phyloP scores from a whole-genome alignment of 2,329 filamentous ascomycete genomes.

The Ploettnerulaceae sp. region DNA sequence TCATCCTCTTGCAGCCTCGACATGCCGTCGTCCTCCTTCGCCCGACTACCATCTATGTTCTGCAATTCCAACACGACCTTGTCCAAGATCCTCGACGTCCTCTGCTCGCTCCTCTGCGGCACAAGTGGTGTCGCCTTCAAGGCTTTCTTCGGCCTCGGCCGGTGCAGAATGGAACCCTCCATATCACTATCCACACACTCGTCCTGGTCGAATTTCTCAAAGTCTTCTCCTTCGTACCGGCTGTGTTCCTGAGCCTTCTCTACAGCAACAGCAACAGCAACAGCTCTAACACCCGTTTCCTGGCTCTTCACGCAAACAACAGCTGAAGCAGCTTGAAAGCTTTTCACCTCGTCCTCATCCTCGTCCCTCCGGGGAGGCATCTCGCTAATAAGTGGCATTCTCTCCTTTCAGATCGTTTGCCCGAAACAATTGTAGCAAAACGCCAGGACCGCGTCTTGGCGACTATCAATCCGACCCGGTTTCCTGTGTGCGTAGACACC shows the following conservation, averaged over 20 bases:
- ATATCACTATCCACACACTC: constrained; percentile 28
- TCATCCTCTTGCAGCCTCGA: constrained; percentile 24
- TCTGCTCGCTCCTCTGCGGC: constrained; percentile 26
- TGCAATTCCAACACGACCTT: constrained; percentile 28
- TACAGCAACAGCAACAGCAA: too few relatives aligned
- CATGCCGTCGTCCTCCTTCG: constrained; percentile 16
- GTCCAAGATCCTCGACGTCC: constrained; percentile 26
- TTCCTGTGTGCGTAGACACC: too few relatives aligned
- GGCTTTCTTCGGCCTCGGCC: constrained; percentile 22
- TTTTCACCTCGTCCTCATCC: too few relatives aligned
- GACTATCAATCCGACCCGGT: neutral
- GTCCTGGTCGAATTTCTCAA: constrained; percentile 22
- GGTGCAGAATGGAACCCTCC: constrained; percentile 28
- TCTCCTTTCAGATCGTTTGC: constrained; percentile 3
- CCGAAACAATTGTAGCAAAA: constrained; percentile 6
- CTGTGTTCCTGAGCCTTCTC: constrained; percentile 14
- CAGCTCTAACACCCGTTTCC: constrained; percentile 1
- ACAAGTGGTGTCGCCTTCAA: constrained; percentile 23
- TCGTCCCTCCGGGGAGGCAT: constrained; percentile 20
- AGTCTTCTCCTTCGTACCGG: constrained; percentile 21
- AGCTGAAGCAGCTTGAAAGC: constrained; percentile 3
- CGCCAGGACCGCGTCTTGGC: neutral
- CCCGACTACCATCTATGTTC: constrained; percentile 21
- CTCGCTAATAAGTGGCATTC: constrained; percentile 28
- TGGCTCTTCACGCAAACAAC: constrained; percentile 5